Conservation (phyloP, 2,329 filamentous ascomycete genomes). For the Aspergillus hiratsukae region DNA sequence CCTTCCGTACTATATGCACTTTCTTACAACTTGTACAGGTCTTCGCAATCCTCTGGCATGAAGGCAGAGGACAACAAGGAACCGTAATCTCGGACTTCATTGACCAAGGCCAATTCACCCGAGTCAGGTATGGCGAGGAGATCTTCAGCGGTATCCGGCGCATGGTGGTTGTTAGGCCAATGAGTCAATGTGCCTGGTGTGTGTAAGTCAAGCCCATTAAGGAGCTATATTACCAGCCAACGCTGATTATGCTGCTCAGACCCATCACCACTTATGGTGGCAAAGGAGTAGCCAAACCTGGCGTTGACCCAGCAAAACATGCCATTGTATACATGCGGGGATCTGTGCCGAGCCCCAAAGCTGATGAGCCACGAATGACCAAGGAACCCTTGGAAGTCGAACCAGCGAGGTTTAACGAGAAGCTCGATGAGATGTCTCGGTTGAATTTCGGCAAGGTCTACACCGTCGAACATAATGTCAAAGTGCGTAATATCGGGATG, state of each 20-base stretch:
- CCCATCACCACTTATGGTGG: conserved; percentile 39
- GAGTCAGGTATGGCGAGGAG: conserved; percentile 15
- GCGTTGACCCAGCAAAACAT: conserved; percentile 34
- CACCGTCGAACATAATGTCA: conserved; percentile 42
- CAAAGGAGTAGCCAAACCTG: conserved; percentile 33
- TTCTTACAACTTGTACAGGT: conserved; percentile 14
- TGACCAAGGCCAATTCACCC: conserved; percentile 12
- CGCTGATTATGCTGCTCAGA: conserved; percentile 17
- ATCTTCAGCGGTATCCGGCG: conserved; percentile 29
- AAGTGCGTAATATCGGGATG: conserved; percentile 37
- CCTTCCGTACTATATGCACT: not conserved
- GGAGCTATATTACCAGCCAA: not conserved
- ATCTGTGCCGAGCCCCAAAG: conserved; percentile 6
- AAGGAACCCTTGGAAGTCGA: conserved; percentile 37
- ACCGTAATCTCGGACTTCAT: conserved; percentile 7
- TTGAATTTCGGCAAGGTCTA: conserved; percentile 40
- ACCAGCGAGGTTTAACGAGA: conserved; percentile 15
- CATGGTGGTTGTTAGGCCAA: conserved; percentile 32
- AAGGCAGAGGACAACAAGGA: conserved; percentile 19
- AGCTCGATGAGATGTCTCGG: conserved; percentile 31
- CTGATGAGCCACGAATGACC: conserved; percentile 26
- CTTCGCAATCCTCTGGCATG: conserved; percentile 30
- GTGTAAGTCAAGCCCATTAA: conserved; percentile 22
- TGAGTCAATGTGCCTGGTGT: conserved; percentile 27
- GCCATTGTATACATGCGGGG: conserved; percentile 33